These are phyloP conservation scores for Scedosporium aurantiacum DNA, from an alignment of 2,329 filamentous ascomycete species.

Conservation along the genomic window DNA sequence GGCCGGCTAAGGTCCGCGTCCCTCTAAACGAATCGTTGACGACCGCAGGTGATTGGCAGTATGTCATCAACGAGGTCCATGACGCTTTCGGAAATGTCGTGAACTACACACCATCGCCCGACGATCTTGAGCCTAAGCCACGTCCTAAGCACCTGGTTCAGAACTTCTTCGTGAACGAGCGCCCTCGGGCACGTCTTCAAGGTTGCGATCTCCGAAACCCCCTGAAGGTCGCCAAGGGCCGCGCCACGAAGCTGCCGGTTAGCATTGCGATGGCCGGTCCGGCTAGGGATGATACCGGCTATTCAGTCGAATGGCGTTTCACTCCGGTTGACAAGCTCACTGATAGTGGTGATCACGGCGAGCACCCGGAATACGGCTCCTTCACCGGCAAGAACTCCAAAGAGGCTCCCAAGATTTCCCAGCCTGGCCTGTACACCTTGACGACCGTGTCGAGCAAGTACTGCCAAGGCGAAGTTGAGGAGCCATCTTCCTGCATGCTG, in stretches of 20 bases:
- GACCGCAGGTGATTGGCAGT: constrained; percentile 71
- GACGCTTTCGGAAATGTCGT: constrained; percentile 84
- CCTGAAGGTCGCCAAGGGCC: constrained; percentile 71
- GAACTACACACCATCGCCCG: constrained; percentile 55
- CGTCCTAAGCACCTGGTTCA: constrained; percentile 58
- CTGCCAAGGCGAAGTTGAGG: constrained; percentile 79
- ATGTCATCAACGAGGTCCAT: constrained; percentile 81
- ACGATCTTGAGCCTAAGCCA: constrained; percentile 56
- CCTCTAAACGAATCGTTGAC: constrained; percentile 84
- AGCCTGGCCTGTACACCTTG: constrained; percentile 78
- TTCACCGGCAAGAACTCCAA: constrained; percentile 50
- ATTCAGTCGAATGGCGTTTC: constrained; percentile 72
- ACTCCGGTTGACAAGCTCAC: constrained; percentile 61
- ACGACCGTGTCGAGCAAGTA: constrained; percentile 68
- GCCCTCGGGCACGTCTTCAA: constrained; percentile 60
- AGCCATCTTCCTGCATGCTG: constrained; percentile 87
- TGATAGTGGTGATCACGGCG: constrained; percentile 58
- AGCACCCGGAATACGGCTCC: constrained; percentile 44
- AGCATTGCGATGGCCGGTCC: constrained; percentile 47
- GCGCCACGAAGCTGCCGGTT: constrained; percentile 57
- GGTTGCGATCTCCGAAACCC: constrained; percentile 73
- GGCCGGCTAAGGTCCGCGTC: constrained; percentile 62
- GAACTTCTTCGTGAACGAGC: constrained; percentile 74
- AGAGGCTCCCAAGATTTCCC: constrained; percentile 57
- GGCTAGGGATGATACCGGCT: constrained; percentile 44